Evolutionary conservation across 768 basidiomycete genomes (phyloP).

Genomic region (Tylopilus sp.): DNA sequence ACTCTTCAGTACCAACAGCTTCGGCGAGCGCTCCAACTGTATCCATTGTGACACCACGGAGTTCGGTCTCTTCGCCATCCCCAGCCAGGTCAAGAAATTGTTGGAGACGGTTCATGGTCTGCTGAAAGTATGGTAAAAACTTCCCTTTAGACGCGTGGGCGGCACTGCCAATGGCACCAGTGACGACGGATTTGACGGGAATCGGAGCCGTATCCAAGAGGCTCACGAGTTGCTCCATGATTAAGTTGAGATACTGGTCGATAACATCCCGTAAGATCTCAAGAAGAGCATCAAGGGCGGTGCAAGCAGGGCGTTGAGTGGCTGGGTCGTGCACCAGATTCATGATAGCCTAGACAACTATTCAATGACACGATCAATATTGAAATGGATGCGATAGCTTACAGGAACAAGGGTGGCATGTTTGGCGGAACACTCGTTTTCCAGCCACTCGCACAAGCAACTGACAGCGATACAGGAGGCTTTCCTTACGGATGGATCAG

Average conservation of each 20-base stretch:
- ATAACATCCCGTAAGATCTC: conserved; percentile 92
- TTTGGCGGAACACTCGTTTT: conserved; percentile 84
- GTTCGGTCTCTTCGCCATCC: conserved; percentile 89
- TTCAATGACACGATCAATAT: background rate
- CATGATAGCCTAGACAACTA: conserved; percentile 71
- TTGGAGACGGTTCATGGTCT: conserved; percentile 83
- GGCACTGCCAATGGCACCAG: conserved; percentile 96
- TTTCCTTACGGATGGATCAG: conserved; percentile 83
- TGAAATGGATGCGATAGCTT: conserved; percentile 23
- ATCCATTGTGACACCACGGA: conserved; percentile 97
- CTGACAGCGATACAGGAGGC: conserved; percentile 95
- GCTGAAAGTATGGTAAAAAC: conserved; percentile 92
- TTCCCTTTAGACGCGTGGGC: conserved; percentile 91
- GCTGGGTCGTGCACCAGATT: conserved; percentile 79
- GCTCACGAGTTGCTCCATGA: conserved; percentile 90
- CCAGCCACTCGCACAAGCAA: conserved; percentile 96
- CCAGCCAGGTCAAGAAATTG: conserved; percentile 83
- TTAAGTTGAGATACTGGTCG: conserved; percentile 84
- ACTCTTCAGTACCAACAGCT: conserved; percentile 90
- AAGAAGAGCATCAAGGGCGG: conserved; percentile 92
- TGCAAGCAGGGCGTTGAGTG: conserved; percentile 93
- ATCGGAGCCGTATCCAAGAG: conserved; percentile 87
- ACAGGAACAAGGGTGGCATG: conserved; percentile 87
- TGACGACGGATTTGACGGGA: conserved; percentile 88
- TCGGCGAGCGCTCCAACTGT: conserved; percentile 98